A percentile compares a stretch with the other conserved stretches of the same genome.
These are phyloP conservation scores for Colletotrichum sublineola DNA, from an alignment of 2,329 filamentous ascomycete species.

Conservation along the genomic window DNA sequence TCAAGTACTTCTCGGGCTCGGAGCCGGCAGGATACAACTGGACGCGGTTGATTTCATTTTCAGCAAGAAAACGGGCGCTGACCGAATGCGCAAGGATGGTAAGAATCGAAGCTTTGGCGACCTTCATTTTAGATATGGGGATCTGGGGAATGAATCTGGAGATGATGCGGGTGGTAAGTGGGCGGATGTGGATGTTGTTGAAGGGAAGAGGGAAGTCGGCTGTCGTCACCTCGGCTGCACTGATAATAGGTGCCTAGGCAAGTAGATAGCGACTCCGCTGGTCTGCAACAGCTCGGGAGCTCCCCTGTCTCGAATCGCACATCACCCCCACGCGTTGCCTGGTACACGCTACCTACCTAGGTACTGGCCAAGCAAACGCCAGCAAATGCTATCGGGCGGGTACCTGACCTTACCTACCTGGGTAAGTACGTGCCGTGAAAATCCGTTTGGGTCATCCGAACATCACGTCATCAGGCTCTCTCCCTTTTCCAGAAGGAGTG, in stretches of 20 bases:
- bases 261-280: neutral
- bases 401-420: neutral
- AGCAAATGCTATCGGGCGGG: conserved; percentile 10
- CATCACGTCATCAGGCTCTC: conserved; percentile 13
- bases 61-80: conserved; percentile 69
- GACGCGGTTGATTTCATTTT: conserved; percentile 64
- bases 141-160: conserved; percentile 4
- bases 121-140: conserved; percentile 60
- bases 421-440: conserved; percentile 20
- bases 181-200: conserved; percentile 27
- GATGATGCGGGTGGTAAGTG: conserved; percentile 30
- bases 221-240: conserved; percentile 21
- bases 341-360: neutral
- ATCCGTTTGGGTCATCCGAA: conserved; percentile 10
- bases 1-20: conserved; percentile 72
- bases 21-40: conserved; percentile 60
- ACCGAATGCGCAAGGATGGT: conserved; percentile 67
- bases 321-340: conserved; percentile 20
- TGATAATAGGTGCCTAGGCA: conserved; percentile 19
- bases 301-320: conserved; percentile 21
- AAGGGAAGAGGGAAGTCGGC: conserved; percentile 5
- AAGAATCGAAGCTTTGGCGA: conserved; percentile 65
- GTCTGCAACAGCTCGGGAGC: conserved; percentile 21
- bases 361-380: conserved; percentile 8
- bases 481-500: neutral